Evolutionary conservation across 768 basidiomycete genomes (phyloP), one percentile per base, ranked within the genome.

Genomic region (Psilocybe cubensis): DNA sequence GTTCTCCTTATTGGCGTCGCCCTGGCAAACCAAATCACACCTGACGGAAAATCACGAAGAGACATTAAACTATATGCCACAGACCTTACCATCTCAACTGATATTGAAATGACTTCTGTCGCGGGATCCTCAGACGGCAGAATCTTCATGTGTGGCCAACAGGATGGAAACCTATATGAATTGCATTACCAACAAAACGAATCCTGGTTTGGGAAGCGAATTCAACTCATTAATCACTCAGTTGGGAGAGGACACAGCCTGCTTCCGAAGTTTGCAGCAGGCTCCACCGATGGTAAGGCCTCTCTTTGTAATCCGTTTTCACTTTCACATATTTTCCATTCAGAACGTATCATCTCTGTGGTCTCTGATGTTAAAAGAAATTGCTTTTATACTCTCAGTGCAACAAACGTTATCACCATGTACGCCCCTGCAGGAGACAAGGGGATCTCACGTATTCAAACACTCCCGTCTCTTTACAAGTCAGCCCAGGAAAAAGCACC

Each of bases 51-150:
- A 18, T 63, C 74, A 8, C 84, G 80, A 64, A 87, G 86, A 65
- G 90, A 94, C 50, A 85, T 97, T 71, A 90, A 88, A 62, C 83
- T 98, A 58, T 98, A 93, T 74, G 89, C 90, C 53, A 96, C 95
- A 24, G 94, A 96, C 72, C 83, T 97, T 70, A 81, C 84, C 3
- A 78, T 92, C 31, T 73, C 86, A 2, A 87, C 88, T 11, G 92
- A 94, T 58, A 81, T 93, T 54, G 87, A 92, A 68, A 96, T 98
- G 93, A 78, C 84, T 3, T 88, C 89, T 41, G 89, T 97, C 45
- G 78, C 84, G 54, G 92, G 92, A 6, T 92, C 91, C 1, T 68
- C 78, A 23, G 85, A 89, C 33, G 96, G 96, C 42, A 82, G 95
- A 52, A 94, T 97, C 59, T 96, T 98, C 74, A 92, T 96, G 90